These are phyloP conservation scores for Pulveroboletus frians DNA, from an alignment of 768 basidiomycete species.

Conservation along the genomic window DNA sequence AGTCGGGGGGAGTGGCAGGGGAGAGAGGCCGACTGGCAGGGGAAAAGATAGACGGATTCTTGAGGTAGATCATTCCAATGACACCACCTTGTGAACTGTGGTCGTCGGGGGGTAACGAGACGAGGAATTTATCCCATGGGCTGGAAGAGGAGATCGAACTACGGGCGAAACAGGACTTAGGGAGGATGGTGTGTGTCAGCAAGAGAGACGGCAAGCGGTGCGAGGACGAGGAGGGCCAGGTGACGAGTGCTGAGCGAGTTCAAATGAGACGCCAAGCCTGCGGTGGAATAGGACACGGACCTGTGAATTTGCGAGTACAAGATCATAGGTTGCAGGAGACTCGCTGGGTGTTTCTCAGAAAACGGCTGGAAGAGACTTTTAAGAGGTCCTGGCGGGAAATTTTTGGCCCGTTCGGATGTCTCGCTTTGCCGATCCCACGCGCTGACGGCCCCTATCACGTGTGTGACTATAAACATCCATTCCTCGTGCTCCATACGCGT, in stretches of 20 bases:
- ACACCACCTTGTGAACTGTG: neutral
- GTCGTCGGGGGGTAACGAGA: constrained; percentile 25
- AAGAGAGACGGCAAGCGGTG: constrained; percentile 53
- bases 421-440: neutral
- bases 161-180: constrained; percentile 41
- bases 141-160: constrained; percentile 9
- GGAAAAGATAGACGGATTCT: constrained; percentile 63
- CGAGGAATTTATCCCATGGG: constrained; percentile 42
- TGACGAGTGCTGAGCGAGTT: constrained; percentile 18
- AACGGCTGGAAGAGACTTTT: constrained; percentile 7
- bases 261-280: neutral
- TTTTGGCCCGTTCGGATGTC: neutral
- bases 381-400: constrained; percentile 13
- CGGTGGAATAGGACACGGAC: constrained; percentile 10
- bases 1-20: constrained; percentile 40
- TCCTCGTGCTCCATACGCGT: neutral
- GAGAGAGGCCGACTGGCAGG: no score
- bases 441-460: neutral
- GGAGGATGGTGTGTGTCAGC: constrained; percentile 75
- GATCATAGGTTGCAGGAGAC: constrained; percentile 38
- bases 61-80: constrained; percentile 55
- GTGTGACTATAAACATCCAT: neutral
- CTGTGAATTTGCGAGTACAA: constrained; percentile 35
- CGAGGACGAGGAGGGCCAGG: constrained; percentile 42
- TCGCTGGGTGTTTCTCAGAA: no score